These are phyloP conservation scores for Pterula multifida DNA, from an alignment of 1,284 basidiomycete species.

Conservation along the genomic window DNA sequence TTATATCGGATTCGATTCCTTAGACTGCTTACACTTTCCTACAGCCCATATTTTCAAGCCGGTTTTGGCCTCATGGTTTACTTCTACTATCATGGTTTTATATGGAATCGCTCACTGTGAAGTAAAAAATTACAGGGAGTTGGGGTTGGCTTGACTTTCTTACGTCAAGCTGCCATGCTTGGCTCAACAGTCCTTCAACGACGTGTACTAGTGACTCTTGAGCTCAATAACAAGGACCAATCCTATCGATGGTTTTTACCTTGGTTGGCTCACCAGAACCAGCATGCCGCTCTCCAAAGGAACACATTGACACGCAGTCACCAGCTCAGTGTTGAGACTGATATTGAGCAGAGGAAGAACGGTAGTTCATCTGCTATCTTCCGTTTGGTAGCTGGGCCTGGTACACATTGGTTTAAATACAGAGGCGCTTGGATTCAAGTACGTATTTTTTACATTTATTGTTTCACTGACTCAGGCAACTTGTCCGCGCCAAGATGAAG, in stretches of 20 bases:
- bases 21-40: constrained; percentile 18
- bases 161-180: constrained; percentile 62
- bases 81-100: constrained; percentile 2
- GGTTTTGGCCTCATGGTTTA: constrained; percentile 92
- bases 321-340: constrained; percentile 91
- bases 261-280: constrained; percentile 80
- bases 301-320: constrained; percentile 65
- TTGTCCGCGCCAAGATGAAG: constrained; percentile 59
- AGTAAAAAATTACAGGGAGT: constrained; percentile 47
- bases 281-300: constrained; percentile 19
- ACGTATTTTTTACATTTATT: constrained; percentile 13
- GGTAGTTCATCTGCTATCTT: constrained; percentile 82
- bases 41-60: constrained; percentile 90
- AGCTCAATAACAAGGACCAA: constrained; percentile 93
- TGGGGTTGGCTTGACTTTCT: constrained; percentile 67
- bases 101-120: constrained; percentile 3
- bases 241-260: constrained; percentile 95
- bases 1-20: neutral
- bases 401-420: constrained; percentile 90
- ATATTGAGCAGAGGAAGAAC: constrained; percentile 78
- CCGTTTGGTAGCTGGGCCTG: constrained; percentile 91
- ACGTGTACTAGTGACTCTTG: constrained; percentile 87
- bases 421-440: constrained; percentile 93
- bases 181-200: constrained; percentile 73
- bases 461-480: constrained; percentile 5